Base-by-base conservation (phyloP, 2,329 filamentous ascomycete genomes). In the Trichophyton equinum region DNA sequence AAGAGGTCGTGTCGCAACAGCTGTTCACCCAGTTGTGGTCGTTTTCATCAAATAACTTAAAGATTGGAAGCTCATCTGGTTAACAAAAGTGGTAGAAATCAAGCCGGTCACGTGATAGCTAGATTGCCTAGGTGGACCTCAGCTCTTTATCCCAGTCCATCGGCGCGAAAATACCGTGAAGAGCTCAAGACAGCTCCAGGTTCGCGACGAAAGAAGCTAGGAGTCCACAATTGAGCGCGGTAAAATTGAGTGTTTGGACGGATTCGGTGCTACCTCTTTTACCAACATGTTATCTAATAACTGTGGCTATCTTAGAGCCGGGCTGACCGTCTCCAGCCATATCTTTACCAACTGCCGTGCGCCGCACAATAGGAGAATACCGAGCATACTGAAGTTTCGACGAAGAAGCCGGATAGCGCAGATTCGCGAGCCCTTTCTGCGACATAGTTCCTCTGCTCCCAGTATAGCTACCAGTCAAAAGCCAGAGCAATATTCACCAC, bases 401-500 rank as follows among this genome's bases (percentile, higher is more conserved):
- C 51, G 11, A 7, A 11, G 36, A 18, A n/a, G 51, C 6, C 51
- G 4, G 4, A 55, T 36, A 36, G 27, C 25, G 15, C 51, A 55
- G 51, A 33, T 36, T 7, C 27, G 25, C 25, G 6, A 33, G 15
- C 51, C 30, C 15, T 55, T 57, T 7, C 8, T 44, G 11, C 59
- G 51, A 55, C 27, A 46, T 53, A 46, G n/a, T 22, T 57, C 55
- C 22, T 58, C 51, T 33, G 40, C 36, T 5, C 60, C 36, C 6
- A 53, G 25, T 30, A 42, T 57, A 49, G 30, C 40, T 22, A 25
- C 38, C 15, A 49, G n/a, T 9, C 44, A 46, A 40, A 30, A 61
- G 36, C 25, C 59, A 55, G 58, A 68, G 46, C 71, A 70, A 61
- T 80, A 81, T 65, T 70, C 67, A n/a, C 74, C 75, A 11, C 78